Evolutionary conservation across 2,329 filamentous ascomycete species (phyloP), one percentile per base, ranked within the genome.

Genomic region (Byssoonygena ceratinophila): DNA sequence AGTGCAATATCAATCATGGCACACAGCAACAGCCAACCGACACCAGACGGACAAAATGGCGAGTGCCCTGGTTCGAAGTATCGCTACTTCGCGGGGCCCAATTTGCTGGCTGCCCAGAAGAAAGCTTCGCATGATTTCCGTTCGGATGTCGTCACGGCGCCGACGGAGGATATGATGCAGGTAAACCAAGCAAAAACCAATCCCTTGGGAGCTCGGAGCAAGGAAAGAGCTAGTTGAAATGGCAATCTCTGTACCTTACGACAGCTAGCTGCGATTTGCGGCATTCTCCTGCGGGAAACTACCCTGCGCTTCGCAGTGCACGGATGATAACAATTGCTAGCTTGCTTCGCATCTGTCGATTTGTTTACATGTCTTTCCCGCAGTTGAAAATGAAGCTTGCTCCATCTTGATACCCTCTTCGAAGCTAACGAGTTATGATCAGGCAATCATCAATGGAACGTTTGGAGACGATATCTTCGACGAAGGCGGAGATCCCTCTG

Each of bases 391-490:
- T 16, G 25, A 23, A 14, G 16, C 23, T n/a, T 18, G 12, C 12
- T 6, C 16, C 23, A 6, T n/a, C 20, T 39, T 31, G 18, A 36
- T 47, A 22, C 18, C 20, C 6, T 22, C 2, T 22, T 12, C 25
- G 31, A 14, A 27, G 47, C 25, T 51, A 32, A 51, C 16, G 14
- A n/a, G 6, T 20, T 12, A 37, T 36, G 14, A 9, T 14, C 18
- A 64, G 59, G 60, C 61, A 18, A 65, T 64, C 46, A 43, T 62
- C 29, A 57, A 65, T 41, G 64, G 63, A n/a, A 63, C 63, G 16
- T 62, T 68, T 27, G 60, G 58, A 18, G 66, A 69, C 34, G 66
- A 68, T 55, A 60, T 68, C 25, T 67, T 65, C 51, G 58, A 64
- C 36, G 32, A 68, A 56, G 61, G 59, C n/a, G 59, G 60, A 22